Evolutionary conservation across 345 rosid species (phyloP), one percentile per base, ranked within the genome.

Genomic region (Litchi chinensis): DNA sequence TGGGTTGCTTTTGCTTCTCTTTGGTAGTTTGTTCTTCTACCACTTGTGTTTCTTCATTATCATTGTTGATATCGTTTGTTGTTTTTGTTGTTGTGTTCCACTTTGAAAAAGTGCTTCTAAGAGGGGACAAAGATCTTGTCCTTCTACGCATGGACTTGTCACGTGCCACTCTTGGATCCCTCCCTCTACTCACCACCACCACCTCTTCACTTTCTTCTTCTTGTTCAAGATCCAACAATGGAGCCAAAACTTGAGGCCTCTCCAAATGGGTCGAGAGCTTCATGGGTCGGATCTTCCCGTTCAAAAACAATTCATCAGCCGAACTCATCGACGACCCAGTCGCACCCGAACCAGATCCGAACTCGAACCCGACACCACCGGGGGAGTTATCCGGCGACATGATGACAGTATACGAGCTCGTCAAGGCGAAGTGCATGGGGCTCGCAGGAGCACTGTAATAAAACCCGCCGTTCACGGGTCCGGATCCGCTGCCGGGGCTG

Each of bases 281-380:
- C 97, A 93, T 90, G 68, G 99, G 98, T 46, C 93, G 89, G 91
- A 96, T 96, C 90, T 91, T 88, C 12, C 99, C 99, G 79, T 96
- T 90, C 11, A 90, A 82, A 89, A 94, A 94, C 37, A 94, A 83
- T 86, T 94, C 99, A 74, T 96, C 99, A 1, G 99, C 99, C 0
- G 98, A 96, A 65, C 88, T 91, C 98, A 96, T 95, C 2, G 10
- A 19, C 10, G 97, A 88, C 65, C 92, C 92, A 13, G 86, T 22
- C 0, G 70, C 80, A 50, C 85, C 85, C 68, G 82, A 87, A 78
- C 91, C 88, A 74, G 86, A 93, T 76, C 93, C 98, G 67, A 96
- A 96, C 91, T 93, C 98, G 73, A 82, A 88, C 52, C 93, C 97
- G 10, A 76, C 74, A 10, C 86, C 78, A 26, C 32, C 15, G 8